Conservation (phyloP, 1,284 basidiomycete species). For the Puccinia novopanici region DNA sequence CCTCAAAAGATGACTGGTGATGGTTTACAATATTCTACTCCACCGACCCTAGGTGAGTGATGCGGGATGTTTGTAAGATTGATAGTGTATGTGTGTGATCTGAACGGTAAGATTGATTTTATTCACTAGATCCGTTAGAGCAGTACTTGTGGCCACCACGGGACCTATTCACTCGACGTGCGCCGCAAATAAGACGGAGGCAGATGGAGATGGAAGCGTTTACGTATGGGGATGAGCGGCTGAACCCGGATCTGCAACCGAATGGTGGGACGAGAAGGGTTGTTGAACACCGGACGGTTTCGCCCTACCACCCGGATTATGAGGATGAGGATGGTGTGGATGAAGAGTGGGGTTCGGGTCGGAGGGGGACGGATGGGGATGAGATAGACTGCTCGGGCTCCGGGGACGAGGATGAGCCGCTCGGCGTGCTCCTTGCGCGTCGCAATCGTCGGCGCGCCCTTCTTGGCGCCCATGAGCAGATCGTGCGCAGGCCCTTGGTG, state of each 20-base stretch:
- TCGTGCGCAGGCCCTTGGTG: slow-evolving; percentile 56
- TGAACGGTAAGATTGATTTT: neutral
- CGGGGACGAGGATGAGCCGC: slow-evolving; percentile 24
- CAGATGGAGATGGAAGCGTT: slow-evolving; percentile 52
- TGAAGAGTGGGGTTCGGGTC: slow-evolving; percentile 29
- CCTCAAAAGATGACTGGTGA: slow-evolving; percentile 51
- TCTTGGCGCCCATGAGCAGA: neutral
- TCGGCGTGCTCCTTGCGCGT: slow-evolving; percentile 18
- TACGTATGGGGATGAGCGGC: slow-evolving; percentile 54
- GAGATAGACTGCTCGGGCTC: neutral
- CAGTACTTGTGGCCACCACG: slow-evolving; percentile 56
- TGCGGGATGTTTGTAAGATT: neutral
- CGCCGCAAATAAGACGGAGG: slow-evolving; percentile 10
- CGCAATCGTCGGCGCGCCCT: neutral
- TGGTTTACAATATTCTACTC: slow-evolving; percentile 53
- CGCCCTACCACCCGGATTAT: slow-evolving; percentile 51
- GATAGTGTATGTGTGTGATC: neutral
- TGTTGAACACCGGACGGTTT: slow-evolving; percentile 1
- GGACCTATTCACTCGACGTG: slow-evolving; percentile 51
- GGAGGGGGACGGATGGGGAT: slow-evolving; percentile 5
- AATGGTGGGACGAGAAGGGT: neutral
- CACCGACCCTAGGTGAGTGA: slow-evolving; percentile 44
- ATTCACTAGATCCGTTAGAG: slow-evolving; percentile 52
- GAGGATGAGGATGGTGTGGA: slow-evolving; percentile 3
- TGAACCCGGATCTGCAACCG: slow-evolving; percentile 54